Conservation (phyloP, 1,284 basidiomycete species). For the Phellopilus nigrolimitatus region DNA sequence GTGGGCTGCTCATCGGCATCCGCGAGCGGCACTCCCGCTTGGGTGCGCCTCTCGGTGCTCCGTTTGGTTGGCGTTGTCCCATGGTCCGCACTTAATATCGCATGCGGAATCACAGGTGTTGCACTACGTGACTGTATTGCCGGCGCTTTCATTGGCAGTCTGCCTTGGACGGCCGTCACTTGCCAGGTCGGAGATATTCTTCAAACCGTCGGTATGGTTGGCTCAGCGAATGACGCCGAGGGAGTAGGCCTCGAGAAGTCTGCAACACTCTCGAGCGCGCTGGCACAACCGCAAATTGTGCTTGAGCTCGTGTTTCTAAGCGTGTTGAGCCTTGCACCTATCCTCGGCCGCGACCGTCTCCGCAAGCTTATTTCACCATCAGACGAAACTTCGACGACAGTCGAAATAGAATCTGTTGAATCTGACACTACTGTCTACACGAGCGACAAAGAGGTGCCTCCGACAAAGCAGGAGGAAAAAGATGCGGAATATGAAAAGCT, state of each 20-base stretch:
- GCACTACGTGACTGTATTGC: conserved; percentile 68
- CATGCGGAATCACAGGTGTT: conserved; percentile 85
- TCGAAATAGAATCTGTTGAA: conserved; percentile 6
- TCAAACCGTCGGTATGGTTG: conserved; percentile 58
- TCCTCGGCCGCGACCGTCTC: conserved; percentile 62
- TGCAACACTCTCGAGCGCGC: conserved; percentile 65
- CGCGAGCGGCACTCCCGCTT: conserved; percentile 53
- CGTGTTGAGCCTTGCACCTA: conserved; percentile 72
- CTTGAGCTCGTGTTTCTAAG: conserved; percentile 69
- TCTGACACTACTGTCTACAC: not conserved
- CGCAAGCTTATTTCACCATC: conserved; percentile 47
- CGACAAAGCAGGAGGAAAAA: not conserved
- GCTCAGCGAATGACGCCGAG: conserved; percentile 43
- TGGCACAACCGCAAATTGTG: conserved; percentile 68
- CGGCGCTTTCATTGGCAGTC: conserved; percentile 74
- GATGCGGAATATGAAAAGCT: not conserved
- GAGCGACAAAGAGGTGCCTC: not conserved
- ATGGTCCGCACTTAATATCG: conserved; percentile 93
- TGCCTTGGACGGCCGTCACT: conserved; percentile 81
- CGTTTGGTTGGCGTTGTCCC: conserved; percentile 87
- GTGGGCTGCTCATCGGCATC: conserved; percentile 32
- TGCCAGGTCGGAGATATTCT: conserved; percentile 86
- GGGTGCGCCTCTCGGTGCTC: conserved; percentile 81
- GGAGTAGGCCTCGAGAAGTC: conserved; percentile 39
- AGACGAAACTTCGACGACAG: not conserved